Percentiles rank a stretch among this genome's conserved stretches.
phyloP scores from a whole-genome alignment of 2,329 filamentous ascomycete species.

The Paecilomyces formosus region DNA sequence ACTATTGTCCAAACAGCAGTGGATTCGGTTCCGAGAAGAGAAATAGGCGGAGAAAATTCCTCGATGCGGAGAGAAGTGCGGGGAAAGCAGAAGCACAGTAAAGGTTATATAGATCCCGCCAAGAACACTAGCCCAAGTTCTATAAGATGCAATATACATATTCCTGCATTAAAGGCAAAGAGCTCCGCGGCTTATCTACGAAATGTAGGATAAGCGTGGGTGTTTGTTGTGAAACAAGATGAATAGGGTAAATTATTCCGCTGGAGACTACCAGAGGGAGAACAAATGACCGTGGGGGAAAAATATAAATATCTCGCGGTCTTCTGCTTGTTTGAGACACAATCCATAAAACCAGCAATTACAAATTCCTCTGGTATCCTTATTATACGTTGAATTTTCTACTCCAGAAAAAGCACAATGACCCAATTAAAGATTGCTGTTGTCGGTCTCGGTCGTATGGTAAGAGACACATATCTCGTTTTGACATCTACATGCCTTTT shows the following conservation, averaged over 20 bases:
- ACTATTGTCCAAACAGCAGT: not conserved
- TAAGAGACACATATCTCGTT: not conserved
- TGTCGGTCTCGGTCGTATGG: not conserved
- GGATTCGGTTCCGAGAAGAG: not conserved
- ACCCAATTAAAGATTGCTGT: not conserved
- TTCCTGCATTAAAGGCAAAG: not conserved
- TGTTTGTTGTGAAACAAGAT: not conserved
- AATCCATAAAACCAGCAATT: not conserved
- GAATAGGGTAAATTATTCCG: not conserved
- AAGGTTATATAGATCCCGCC: not conserved
- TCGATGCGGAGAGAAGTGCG: not conserved
- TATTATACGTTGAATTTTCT: not conserved
- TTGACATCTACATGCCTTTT: slow-evolving; percentile 6
- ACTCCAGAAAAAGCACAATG: not conserved
- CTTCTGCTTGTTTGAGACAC: not conserved
- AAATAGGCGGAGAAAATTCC: not conserved
- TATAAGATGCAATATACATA: not conserved
- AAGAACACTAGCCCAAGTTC: not conserved
- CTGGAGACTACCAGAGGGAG: not conserved
- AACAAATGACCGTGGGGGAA: not conserved
- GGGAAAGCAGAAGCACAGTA: not conserved
- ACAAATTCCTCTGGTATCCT: not conserved
- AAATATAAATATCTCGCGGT: not conserved
- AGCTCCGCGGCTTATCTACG: not conserved
- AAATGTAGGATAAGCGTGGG: not conserved